Evolutionary conservation across 352 stramenopile genomes (phyloP), one percentile per base, ranked within the genome.

Genomic region (Phytophthora fragariae): DNA sequence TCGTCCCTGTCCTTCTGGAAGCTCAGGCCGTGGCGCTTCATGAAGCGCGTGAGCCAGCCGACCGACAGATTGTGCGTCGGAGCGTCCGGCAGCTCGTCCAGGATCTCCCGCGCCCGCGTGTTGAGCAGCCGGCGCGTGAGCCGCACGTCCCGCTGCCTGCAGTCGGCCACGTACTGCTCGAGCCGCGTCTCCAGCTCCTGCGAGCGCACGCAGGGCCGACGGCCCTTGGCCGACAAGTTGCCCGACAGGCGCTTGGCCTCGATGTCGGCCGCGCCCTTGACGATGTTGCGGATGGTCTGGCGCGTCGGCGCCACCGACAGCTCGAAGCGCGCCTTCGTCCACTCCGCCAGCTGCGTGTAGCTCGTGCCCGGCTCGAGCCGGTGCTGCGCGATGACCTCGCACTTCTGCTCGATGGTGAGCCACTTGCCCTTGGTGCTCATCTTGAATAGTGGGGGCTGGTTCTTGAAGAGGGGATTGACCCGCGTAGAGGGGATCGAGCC

Each of bases 381-480:
- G 58, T 77, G 65, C 52, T 77, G 58, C 19, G 65, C 70, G 39
- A 77, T 70, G 5, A 77, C 39, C 54, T 77, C 65, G 55, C 65
- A 77, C 55, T 77, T 73, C 59, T 77, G 65, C 54, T 74, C 57
- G 52, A 77, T 59, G 10, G 65, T 77, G 12, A 77, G 57, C 67
- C 68, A 73, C 56, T 73, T 75, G 46, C 68, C 68, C 62, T 72
- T 75, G 37, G 68, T 72, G 44, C 68, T 72, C 68, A 72, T 37
- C 1, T 41, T 41, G 35, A 14, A 15, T 41, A 14, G 35, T 41
- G 35, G 35, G 35, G 35, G 24, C 3, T 56, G 57, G 35, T 67
- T 67, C 67, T 37, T 64, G 33, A 56, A 73, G 3, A 73, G 58
- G 66, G 66, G 57, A 68, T 68, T 72, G 50, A 12, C 2, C 55